phyloP scores from a whole-genome alignment of 2,329 filamentous ascomycete species.

The Sporothrix curviconia region DNA sequence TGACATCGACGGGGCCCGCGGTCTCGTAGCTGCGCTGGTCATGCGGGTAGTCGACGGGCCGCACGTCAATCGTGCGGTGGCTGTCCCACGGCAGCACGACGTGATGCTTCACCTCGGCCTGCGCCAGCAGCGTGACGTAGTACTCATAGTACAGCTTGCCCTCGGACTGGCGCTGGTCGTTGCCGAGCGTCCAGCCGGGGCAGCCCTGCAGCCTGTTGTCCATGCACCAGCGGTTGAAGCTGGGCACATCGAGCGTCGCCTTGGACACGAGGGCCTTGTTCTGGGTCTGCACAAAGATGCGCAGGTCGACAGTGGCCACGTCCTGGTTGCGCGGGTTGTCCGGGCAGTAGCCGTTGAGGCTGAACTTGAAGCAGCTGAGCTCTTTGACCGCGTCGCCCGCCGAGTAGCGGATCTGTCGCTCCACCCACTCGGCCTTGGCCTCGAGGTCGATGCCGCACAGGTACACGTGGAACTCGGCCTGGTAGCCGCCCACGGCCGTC shows the following conservation, averaged over 20 bases:
- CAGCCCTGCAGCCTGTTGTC: constrained; percentile 21
- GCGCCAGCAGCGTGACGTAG: constrained; percentile 20
- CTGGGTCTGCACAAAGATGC: constrained; percentile 33
- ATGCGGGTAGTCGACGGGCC: constrained; percentile 19
- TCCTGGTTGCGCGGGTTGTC: constrained; percentile 26
- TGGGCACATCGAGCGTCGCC: constrained; percentile 5
- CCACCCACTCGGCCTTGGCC: constrained; percentile 21
- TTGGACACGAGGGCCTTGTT: too few relatives aligned
- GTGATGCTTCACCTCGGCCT: constrained; percentile 20
- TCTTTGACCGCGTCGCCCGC: constrained; percentile 18
- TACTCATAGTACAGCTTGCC: constrained; percentile 21
- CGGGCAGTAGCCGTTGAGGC: constrained; percentile 22
- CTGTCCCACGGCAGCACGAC: constrained; percentile 16
- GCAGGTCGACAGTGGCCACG: constrained; percentile 29
- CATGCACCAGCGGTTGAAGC: constrained; percentile 18
- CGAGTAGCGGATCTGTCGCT: constrained; percentile 15
- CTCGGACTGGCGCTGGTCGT: constrained; percentile 19
- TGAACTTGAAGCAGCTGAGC: constrained; percentile 25
- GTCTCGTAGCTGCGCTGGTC: constrained; percentile 18
- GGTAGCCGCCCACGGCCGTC: constrained; percentile 19
- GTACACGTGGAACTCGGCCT: constrained; percentile 23
- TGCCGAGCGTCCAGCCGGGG: constrained; percentile 20
- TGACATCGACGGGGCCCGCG: constrained; percentile 13
- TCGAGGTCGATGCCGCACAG: constrained; percentile 21
- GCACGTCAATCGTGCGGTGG: constrained; percentile 20